Evolutionary conservation across 768 basidiomycete species (phyloP).

Genomic region (Phylloporus arenicola): DNA sequence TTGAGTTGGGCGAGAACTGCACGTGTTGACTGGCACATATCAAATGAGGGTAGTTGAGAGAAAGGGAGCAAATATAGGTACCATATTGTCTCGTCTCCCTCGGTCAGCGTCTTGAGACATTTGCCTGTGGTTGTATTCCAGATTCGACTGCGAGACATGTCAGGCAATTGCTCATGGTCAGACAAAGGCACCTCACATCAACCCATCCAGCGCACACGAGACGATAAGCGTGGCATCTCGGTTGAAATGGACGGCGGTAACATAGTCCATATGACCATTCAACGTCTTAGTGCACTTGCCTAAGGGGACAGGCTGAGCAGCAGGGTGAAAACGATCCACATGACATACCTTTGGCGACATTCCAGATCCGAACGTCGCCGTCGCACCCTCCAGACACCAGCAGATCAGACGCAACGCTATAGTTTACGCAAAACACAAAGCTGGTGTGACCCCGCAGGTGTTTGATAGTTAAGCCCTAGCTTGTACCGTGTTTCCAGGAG

Average conservation of each 20-base stretch:
- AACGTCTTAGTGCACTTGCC: conserved; percentile 83
- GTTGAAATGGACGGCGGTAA: conserved; percentile 93
- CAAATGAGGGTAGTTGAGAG: background rate
- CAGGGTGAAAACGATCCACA: background rate
- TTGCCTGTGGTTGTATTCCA: conserved; percentile 93
- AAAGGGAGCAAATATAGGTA: conserved; percentile 23
- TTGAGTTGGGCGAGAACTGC: conserved; percentile 92
- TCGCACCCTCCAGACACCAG: conserved; percentile 92
- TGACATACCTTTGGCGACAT: conserved; percentile 63
- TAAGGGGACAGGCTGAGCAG: conserved; percentile 19
- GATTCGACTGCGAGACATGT: conserved; percentile 62
- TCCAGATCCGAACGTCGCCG: conserved; percentile 91
- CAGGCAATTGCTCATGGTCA: conserved; percentile 1
- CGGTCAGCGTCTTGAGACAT: conserved; percentile 92
- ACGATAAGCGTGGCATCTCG: conserved; percentile 87
- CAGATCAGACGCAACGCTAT: conserved; percentile 80
- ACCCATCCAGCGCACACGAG: conserved; percentile 86
- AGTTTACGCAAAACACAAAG: conserved; percentile 90
- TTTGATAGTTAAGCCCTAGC: conserved; percentile 65
- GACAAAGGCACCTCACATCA: conserved; percentile 61
- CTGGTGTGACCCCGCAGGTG: conserved; percentile 77
- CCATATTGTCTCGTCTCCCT: conserved; percentile 84
- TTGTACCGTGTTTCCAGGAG: conserved; percentile 1
- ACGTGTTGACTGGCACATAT: conserved; percentile 65
- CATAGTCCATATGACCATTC: conserved; percentile 91